These are phyloP conservation scores for Vinca major DNA, from an alignment of 305 asterid genomes.

Conservation along the genomic window DNA sequence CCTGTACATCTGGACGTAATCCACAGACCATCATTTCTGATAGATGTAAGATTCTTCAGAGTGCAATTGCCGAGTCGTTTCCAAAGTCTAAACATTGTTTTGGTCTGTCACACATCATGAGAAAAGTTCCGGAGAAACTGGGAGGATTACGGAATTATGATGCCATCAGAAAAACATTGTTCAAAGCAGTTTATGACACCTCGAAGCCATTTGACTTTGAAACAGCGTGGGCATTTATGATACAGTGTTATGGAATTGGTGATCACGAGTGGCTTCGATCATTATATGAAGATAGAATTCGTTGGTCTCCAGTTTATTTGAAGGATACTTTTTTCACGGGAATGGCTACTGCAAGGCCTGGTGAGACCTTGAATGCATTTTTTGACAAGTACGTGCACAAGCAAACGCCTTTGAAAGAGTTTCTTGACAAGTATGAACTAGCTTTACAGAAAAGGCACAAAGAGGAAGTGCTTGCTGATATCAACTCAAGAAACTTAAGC, in stretches of 20 bases:
- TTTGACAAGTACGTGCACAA: conserved; percentile 65
- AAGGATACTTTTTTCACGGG: conserved; percentile 61
- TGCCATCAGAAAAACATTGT: conserved; percentile 38
- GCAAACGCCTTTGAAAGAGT: conserved; percentile 72
- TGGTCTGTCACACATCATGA: conserved; percentile 54
- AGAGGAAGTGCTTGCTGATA: conserved; percentile 58
- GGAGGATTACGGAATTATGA: conserved; percentile 63
- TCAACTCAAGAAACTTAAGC: conserved; percentile 44
- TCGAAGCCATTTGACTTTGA: conserved; percentile 63
- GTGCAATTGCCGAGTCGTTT: conserved; percentile 45
- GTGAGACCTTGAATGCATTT: conserved; percentile 45
- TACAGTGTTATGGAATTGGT: conserved; percentile 48
- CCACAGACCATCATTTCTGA: conserved; percentile 68
- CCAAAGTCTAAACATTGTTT: conserved; percentile 55
- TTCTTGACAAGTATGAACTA: conserved; percentile 73
- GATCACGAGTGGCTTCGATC: conserved; percentile 66
- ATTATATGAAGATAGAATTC: conserved; percentile 51
- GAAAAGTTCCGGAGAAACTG: conserved; percentile 59
- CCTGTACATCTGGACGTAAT: conserved; percentile 32
- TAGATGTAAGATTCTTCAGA: conserved; percentile 55
- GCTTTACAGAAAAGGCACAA: conserved; percentile 59
- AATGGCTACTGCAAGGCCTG: conserved; percentile 45
- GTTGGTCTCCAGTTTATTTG: conserved; percentile 69
- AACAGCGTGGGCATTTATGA: conserved; percentile 60
- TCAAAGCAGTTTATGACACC: conserved; percentile 52